Evolutionary conservation across 805 yeast genomes (phyloP).

Genomic region (Lachancea kluyveri): DNA sequence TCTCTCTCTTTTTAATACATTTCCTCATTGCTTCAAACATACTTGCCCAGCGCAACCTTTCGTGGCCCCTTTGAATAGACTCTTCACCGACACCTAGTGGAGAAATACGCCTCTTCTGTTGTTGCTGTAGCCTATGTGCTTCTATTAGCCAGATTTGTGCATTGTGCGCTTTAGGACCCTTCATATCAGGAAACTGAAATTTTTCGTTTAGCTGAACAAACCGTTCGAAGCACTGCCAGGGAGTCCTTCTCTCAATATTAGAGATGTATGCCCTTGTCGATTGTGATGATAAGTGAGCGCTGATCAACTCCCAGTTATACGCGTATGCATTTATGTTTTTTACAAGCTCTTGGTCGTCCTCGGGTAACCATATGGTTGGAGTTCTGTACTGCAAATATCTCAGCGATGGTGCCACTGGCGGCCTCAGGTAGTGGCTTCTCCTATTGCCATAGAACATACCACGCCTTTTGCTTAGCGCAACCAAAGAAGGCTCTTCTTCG

Average conservation of each 20-base stretch:
- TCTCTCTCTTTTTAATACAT: constrained; percentile 83
- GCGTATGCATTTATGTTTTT: constrained; percentile 79
- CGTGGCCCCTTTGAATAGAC: constrained; percentile 88
- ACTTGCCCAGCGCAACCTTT: constrained; percentile 89
- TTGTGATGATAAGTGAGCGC: constrained; percentile 66
- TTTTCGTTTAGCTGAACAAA: constrained; percentile 88
- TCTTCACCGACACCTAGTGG: constrained; percentile 93
- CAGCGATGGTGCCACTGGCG: constrained; percentile 87
- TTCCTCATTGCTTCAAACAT: constrained; percentile 95
- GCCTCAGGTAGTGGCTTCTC: constrained; percentile 60
- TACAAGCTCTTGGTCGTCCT: constrained; percentile 77
- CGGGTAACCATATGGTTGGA: constrained; percentile 95
- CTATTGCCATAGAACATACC: constrained; percentile 46
- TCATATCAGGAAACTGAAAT: constrained; percentile 80
- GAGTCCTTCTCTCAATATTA: constrained; percentile 89
- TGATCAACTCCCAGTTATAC: constrained; percentile 89
- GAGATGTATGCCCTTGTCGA: constrained; percentile 71
- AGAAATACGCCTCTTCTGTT: constrained; percentile 80
- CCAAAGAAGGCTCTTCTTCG: constrained; percentile 35
- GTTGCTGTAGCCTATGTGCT: constrained; percentile 81
- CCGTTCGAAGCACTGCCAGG: constrained; percentile 98
- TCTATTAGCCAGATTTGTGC: constrained; percentile 92
- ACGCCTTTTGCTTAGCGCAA: constrained; percentile 30
- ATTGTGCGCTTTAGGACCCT: constrained; percentile 73
- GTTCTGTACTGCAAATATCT: constrained; percentile 75